phyloP scores from a whole-genome alignment of 768 basidiomycete genomes.

The Lentinus tigrinus region DNA sequence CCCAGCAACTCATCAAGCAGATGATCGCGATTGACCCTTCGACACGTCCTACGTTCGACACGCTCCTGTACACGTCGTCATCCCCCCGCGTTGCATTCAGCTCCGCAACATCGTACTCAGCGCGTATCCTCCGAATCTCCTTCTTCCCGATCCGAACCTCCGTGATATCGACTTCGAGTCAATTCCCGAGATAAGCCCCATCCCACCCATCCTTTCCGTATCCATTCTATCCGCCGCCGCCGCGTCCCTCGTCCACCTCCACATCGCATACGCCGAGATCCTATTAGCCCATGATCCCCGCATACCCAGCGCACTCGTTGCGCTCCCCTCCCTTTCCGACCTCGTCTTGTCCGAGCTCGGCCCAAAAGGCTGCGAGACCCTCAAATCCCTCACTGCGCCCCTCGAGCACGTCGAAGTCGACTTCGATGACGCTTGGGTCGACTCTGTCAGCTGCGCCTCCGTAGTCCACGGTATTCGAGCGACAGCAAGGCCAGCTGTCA shows the following conservation, averaged over 20 bases:
- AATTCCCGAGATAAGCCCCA: conserved; percentile 87
- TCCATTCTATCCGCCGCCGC: background rate
- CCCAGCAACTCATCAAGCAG: conserved; percentile 78
- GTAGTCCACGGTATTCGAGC: no score
- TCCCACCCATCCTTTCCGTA: conserved; percentile 89
- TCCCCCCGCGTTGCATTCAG: conserved; percentile 92
- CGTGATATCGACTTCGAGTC: conserved; percentile 71
- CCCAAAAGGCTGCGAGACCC: conserved; percentile 1
- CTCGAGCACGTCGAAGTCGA: conserved; percentile 5
- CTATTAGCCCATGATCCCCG: conserved; percentile 3
- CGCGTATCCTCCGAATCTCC: conserved; percentile 82
- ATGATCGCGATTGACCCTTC: conserved; percentile 86
- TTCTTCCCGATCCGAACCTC: conserved; percentile 85
- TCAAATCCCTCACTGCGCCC: background rate
- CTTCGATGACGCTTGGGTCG: conserved; percentile 12
- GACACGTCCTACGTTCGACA: conserved; percentile 79
- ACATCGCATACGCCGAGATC: conserved; percentile 1
- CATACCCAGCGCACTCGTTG: background rate
- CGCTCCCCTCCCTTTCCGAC: background rate
- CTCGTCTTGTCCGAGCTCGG: conserved; percentile 1
- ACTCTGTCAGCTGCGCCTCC: background rate
- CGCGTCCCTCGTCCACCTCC: conserved; percentile 5
- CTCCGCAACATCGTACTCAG: conserved; percentile 95
- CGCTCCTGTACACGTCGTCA: conserved; percentile 73
- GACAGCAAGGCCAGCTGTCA: no score